These are phyloP conservation scores for Claviceps sp. DNA, from an alignment of 2,329 filamentous ascomycete genomes.

Conservation along the genomic window DNA sequence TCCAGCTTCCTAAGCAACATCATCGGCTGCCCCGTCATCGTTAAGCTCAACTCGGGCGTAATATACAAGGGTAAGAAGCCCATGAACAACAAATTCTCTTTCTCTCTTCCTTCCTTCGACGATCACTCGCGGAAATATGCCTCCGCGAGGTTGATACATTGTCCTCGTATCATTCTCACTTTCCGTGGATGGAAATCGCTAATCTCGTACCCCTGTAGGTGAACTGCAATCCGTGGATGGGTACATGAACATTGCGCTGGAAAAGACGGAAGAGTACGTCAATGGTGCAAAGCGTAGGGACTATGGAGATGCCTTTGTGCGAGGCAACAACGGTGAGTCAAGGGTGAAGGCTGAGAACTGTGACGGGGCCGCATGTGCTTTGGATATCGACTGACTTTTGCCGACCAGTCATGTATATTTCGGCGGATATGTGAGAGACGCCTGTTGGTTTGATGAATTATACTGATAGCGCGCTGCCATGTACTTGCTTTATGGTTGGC, in stretches of 20 bases:
- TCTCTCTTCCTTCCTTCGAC: too few relatives aligned
- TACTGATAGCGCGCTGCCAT: conserved; percentile 6
- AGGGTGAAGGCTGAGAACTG: neutral
- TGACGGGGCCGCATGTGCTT: too few relatives aligned
- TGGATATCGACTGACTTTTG: neutral
- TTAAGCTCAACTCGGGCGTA: conserved; percentile 97
- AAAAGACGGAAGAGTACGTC: conserved; percentile 87
- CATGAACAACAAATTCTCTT: too few relatives aligned
- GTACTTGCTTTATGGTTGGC: too few relatives aligned
- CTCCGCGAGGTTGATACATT: neutral
- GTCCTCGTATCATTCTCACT: too few relatives aligned
- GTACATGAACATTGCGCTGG: conserved; percentile 98
- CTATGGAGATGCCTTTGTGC: conserved; percentile 89
- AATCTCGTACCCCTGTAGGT: conserved; percentile 35
- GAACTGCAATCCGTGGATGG: conserved; percentile 95
- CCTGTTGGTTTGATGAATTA: conserved; percentile 8
- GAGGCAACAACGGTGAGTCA: conserved; percentile 78
- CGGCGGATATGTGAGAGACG: conserved; percentile 37
- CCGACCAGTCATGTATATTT: conserved; percentile 53
- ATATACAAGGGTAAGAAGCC: conserved; percentile 72
- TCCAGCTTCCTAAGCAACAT: conserved; percentile 89
- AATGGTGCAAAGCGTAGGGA: conserved; percentile 69
- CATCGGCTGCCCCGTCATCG: conserved; percentile 83
- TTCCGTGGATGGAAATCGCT: too few relatives aligned
- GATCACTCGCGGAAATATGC: neutral